phyloP scores from a whole-genome alignment of 192 early-diverging fungal genomes.

The Coemansia sp. region DNA sequence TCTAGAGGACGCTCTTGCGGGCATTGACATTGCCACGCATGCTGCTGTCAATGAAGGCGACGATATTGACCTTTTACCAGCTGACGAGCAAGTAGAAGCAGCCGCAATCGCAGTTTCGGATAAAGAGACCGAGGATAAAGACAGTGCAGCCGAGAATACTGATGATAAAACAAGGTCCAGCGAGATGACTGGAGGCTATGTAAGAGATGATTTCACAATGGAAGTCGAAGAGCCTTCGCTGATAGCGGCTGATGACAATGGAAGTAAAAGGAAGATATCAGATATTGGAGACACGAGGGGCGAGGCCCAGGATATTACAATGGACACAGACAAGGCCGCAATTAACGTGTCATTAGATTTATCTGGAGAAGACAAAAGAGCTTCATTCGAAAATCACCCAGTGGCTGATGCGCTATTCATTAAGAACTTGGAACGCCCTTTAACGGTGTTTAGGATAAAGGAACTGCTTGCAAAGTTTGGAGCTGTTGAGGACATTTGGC shows the following conservation, averaged over 20 bases:
- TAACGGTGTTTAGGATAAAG: constrained; percentile 35
- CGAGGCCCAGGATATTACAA: neutral
- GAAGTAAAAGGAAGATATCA: constrained; percentile 7
- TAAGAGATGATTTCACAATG: neutral
- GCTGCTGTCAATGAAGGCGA: constrained; percentile 15
- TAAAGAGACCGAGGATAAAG: neutral
- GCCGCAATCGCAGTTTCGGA: neutral
- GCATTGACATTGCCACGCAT: neutral
- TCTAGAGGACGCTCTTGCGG: constrained; percentile 57
- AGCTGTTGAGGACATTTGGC: constrained; percentile 30
- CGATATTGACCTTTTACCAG: constrained; percentile 30
- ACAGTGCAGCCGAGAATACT: neutral
- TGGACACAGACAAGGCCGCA: constrained; percentile 13
- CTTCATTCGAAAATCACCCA: neutral
- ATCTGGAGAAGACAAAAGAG: neutral
- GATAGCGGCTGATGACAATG: constrained; percentile 1
- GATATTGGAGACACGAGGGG: neutral
- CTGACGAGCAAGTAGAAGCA: constrained; percentile 13
- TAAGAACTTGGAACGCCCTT: constrained; percentile 46
- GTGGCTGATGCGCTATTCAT: constrained; percentile 31
- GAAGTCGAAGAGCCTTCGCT: neutral
- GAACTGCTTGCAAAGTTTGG: constrained; percentile 41
- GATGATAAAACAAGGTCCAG: neutral
- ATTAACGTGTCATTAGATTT: neutral
- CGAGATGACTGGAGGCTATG: neutral